Conservation (phyloP, 2,329 filamentous ascomycete genomes). For the Cadophora sp. region DNA sequence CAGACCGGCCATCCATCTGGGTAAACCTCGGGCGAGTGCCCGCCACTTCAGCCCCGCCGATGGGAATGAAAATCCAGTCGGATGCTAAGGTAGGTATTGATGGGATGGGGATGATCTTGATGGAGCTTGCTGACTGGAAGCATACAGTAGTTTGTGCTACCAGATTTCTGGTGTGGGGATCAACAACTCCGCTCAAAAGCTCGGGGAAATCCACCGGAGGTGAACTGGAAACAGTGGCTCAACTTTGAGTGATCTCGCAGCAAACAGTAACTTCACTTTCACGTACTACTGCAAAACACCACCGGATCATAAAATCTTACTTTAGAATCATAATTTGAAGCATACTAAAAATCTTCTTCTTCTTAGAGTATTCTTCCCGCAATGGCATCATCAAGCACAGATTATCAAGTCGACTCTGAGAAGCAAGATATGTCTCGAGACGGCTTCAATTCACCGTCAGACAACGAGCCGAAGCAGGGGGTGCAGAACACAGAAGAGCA, state of each 20-base stretch:
- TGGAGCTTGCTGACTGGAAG: slow-evolving; percentile 1
- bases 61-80: neutral
- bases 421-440: neutral
- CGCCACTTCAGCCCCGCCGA: neutral
- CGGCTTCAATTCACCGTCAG: neutral
- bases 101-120: neutral
- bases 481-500: slow-evolving; percentile 23
- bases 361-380: neutral
- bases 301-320: neutral
- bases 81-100: neutral
- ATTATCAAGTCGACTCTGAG: neutral
- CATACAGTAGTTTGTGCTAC: neutral
- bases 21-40: slow-evolving; percentile 6
- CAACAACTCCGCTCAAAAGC: slow-evolving; percentile 13
- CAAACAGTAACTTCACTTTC: neutral
- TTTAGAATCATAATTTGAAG: neutral
- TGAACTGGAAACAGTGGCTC: neutral
- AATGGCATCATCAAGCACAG: neutral
- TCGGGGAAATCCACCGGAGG: slow-evolving; percentile 15
- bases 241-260: neutral
- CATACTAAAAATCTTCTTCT: neutral
- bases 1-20: neutral
- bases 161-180: neutral
- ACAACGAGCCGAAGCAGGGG: slow-evolving; percentile 23
- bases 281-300: neutral